These are phyloP conservation scores for Rutstroemia sp. DNA, from an alignment of 2,329 filamentous ascomycete genomes.

Conservation along the genomic window DNA sequence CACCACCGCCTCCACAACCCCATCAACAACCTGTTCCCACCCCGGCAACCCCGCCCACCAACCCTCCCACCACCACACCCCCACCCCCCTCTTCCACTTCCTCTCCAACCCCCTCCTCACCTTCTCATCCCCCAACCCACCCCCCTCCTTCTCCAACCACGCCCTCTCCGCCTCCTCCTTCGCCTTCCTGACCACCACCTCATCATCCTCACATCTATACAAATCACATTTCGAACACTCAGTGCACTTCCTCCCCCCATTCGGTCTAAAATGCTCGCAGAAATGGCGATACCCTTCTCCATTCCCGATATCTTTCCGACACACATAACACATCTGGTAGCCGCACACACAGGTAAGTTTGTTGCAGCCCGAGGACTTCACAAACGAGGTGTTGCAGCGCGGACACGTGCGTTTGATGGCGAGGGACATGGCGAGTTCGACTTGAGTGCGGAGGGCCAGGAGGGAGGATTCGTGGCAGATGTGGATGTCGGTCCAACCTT, in stretches of 20 bases:
- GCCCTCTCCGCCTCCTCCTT: conserved; percentile 63
- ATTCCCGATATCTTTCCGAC: conserved; percentile 64
- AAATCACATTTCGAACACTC: conserved; percentile 79
- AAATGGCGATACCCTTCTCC: conserved; percentile 85
- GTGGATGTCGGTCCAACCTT: conserved; percentile 82
- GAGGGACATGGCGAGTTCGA: conserved; percentile 88
- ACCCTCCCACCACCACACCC: conserved; percentile 18
- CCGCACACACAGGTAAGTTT: conserved; percentile 94
- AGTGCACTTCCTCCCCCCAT: conserved; percentile 65
- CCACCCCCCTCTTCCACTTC: conserved; percentile 29
- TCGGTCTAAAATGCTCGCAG: conserved; percentile 86
- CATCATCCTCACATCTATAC: conserved; percentile 63
- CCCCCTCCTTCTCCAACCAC: conserved; percentile 60
- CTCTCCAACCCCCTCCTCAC: conserved; percentile 51
- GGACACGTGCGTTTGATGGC: conserved; percentile 95
- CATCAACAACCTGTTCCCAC: conserved; percentile 27
- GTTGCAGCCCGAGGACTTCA: conserved; percentile 92
- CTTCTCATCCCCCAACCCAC: conserved; percentile 47
- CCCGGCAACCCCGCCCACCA: conserved; percentile 22
- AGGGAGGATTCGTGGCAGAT: conserved; percentile 80
- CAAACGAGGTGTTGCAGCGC: conserved; percentile 81
- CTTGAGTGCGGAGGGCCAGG: conserved; percentile 75
- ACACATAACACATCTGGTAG: conserved; percentile 97
- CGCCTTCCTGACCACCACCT: conserved; percentile 59
- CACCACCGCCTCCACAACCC: conserved; percentile 26